Evolutionary conservation across 805 yeast species (phyloP), one percentile per base, ranked within the genome.

Genomic region (Kluyveromyces lactis): DNA sequence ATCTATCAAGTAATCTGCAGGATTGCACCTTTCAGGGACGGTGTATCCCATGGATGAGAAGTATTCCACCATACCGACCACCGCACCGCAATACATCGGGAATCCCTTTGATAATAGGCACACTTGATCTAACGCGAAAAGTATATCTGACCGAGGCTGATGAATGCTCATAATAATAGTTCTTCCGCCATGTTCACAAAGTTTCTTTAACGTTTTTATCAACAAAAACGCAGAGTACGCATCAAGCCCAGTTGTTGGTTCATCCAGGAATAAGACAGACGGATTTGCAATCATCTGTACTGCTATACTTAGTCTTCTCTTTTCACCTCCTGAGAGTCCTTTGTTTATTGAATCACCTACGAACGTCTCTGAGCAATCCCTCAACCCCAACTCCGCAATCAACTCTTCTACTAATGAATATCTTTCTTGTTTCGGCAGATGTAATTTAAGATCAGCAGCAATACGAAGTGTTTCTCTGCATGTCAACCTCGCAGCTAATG

Each of bases 171-270:
- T 64, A 2, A 86, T 69, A 18, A 86, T 70, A 0, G 92, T 81
- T 42, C 86, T 74, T 0, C 90, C 89, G 31, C 66, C 70, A 11
- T 62, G 58, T 32, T 55, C 55, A 0, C 84, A 77, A 26, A 81
- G 63, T 41, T 72, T 68, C 47, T 76, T 73, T 40, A 86, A 67
- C 0, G 85, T 75, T 33, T 70, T 64, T 12, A 86, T 72, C 26
- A 86, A 64, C 41, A 77, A 62, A 46, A 69, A 73, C 0, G 95
- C 89, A 10, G 87, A 78, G 44, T 76, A 77, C 4, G 94, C 79
- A 58, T 86, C 95, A 26, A 86, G 62, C 0, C 95, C 95, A 0
- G 95, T 85, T 1, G 95, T 86, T 4, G 95, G 95, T 50, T 86
- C 95, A 56, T 86, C 95, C 31, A 86, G 60, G 50, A 85, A 85